Evolutionary conservation across 768 basidiomycete species (phyloP), one percentile per base, ranked within the genome.

Genomic region (Lentinula sp.): DNA sequence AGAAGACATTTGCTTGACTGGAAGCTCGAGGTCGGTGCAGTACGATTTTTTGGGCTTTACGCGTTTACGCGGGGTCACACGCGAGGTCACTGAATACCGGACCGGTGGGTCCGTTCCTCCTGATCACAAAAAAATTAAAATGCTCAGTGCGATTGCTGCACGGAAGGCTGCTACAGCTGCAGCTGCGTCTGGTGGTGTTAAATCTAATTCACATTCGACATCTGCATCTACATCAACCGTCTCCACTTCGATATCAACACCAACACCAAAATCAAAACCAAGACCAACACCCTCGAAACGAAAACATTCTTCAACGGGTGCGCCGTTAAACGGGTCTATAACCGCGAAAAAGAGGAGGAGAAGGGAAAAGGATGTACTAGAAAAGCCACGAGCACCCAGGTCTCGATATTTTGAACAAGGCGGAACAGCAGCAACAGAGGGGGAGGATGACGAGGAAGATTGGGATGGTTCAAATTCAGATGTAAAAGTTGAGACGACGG

Each of bases 121-220:
- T 39, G 13, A 8, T 8, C 37, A 9, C 37, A 39, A 39, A 39
- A 9, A 1, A 13, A 13, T 13, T 13, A 39, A 39, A 41, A 89
- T 89, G 88, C 75, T 90, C 55, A 89, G 87, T 67, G 88, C 89
- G 2, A 75, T 91, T 52, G 88, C 88, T 33, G 88, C 87, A 2
- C 81, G 89, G 37, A 89, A 85, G 67, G 86, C 75, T 15, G 73
- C 73, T 28, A 67, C 62, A 20, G 46, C 75, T 15, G 73, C 73
- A 32, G 67, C 62, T 20, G 46, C 46, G 12, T 18, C 46, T 28
- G 49, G 41, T 32, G 50, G 15, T 1, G 10, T 32, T 12, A 33
- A 35, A 1, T 7, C 61, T 1, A 48, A 62, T 37, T 59, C 66
- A 50, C 58, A 68, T 20, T 63, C 58, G 39, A 62, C 60, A 0